These are phyloP conservation scores for Dillenia suffruticosa DNA, from an alignment of 164 flowering plant genomes.

Conservation along the genomic window DNA sequence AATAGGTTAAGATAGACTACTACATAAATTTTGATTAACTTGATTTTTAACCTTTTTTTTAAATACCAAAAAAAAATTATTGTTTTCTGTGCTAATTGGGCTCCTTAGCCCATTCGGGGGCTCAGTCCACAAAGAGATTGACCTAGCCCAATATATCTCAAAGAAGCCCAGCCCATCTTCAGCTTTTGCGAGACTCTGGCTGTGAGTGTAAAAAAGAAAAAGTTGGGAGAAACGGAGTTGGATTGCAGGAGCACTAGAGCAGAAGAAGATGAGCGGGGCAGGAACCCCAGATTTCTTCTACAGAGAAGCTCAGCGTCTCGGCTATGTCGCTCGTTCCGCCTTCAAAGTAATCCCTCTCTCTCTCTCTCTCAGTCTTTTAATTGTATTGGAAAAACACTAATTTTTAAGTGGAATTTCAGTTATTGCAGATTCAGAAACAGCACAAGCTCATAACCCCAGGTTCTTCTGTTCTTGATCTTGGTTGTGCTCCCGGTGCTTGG, in stretches of 20 bases:
- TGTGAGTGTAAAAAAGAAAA: no score
- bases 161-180: no score
- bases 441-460: constrained; percentile 75
- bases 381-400: neutral
- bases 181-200: no score
- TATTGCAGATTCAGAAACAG: constrained; percentile 83
- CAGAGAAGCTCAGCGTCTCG: constrained; percentile 95
- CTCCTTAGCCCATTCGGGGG: no score
- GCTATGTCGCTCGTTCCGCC: constrained; percentile 95
- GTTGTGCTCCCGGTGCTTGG: constrained; percentile 99
- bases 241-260: neutral
- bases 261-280: constrained; percentile 54
- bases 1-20: no score
- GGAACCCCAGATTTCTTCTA: constrained; percentile 92
- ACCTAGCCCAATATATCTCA: no score
- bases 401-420: constrained; percentile 31
- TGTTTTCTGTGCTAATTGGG: no score
- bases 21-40: no score
- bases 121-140: no score
- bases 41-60: no score
- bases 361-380: constrained; percentile 2
- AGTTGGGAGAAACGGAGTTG: no score
- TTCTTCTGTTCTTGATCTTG: constrained; percentile 94
- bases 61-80: no score
- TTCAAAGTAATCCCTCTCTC: constrained; percentile 54